Base-by-base conservation (phyloP, 2,329 filamentous ascomycete genomes). In the Chrysosporium keratinophilum region DNA sequence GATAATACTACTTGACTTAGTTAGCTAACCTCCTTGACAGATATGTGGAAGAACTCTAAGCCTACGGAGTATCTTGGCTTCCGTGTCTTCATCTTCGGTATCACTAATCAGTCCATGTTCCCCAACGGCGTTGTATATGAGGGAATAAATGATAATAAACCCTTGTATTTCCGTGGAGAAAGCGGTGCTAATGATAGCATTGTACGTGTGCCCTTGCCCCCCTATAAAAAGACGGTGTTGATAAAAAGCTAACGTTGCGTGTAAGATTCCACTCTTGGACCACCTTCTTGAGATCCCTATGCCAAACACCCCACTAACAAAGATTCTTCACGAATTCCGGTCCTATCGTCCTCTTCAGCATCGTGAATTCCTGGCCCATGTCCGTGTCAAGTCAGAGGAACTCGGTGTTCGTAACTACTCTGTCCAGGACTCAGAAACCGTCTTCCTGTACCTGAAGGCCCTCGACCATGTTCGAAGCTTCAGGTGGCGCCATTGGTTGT, bases 11-110 rank as follows among this genome's bases (percentile, higher is more conserved):
- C 14, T 20, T 54, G 50, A 28, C 45, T 50, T 9, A 1, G 28
- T 42, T 6, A 12, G 35, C 37, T 54, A 35, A 54, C 51, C 34
- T 39, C 33, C 14, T 20, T 10, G 15, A 9, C 50, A 82, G 79
- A 76, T 43, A 97, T 97, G 91, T 96, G 90, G 91, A 78, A 78
- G 56, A 87, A 89, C 69, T 93, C 87, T 54, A 86, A 87, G 62
- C 90, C 90, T 1, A 78, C 79, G 15, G 81, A 88, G 60, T 96
- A 96, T 73, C 88, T 86, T 56, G 85, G 81, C 61, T 96, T 95
- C 80, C 85, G 90, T 40, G 95, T 91, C 10, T 96, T 96, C 75
- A 96, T 96, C 73, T 95, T 95, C 65, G 91, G 91, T 62, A 95
- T 96, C 70, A 94, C 88, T 1, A 85, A 81, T 46, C 90, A 96